phyloP scores from a whole-genome alignment of 2,329 filamentous ascomycete genomes.

The Amauroascus verrucosus region DNA sequence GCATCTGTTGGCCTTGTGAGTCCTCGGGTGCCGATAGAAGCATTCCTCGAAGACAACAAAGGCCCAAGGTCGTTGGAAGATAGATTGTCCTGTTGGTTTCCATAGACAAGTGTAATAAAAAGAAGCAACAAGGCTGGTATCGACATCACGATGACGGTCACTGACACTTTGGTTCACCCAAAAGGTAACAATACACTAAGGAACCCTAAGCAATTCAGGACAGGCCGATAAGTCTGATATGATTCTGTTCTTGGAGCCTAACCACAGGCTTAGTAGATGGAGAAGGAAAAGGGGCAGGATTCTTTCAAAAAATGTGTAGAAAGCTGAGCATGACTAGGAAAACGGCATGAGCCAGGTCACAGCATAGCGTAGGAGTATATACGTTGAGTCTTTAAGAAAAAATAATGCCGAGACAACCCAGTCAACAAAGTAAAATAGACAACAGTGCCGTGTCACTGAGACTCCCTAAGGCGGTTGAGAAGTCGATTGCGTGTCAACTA shows the following conservation, averaged over 20 bases:
- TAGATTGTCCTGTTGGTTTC: not conserved
- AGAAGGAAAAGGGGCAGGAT: not conserved
- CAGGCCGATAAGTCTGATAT: not conserved
- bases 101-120: not conserved
- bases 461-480: not conserved
- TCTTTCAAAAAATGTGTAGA: not conserved
- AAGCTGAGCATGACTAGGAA: not conserved
- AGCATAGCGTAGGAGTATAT: not conserved
- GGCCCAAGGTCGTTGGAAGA: not conserved
- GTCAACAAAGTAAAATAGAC: not conserved
- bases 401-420: not conserved
- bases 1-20: not conserved
- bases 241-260: not conserved
- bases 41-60: not conserved
- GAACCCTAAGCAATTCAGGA: too few relatives aligned
- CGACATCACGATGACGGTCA: not conserved
- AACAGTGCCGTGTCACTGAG: not conserved
- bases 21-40: not conserved
- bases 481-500: not conserved
- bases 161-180: not conserved
- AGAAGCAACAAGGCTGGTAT: not conserved
- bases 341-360: not conserved
- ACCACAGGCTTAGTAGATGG: not conserved
- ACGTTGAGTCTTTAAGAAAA: not conserved
- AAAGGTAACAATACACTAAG: not conserved